These are phyloP conservation scores for Nepenthes mirabilis DNA, from an alignment of 148 eudicot species.

Conservation along the genomic window DNA sequence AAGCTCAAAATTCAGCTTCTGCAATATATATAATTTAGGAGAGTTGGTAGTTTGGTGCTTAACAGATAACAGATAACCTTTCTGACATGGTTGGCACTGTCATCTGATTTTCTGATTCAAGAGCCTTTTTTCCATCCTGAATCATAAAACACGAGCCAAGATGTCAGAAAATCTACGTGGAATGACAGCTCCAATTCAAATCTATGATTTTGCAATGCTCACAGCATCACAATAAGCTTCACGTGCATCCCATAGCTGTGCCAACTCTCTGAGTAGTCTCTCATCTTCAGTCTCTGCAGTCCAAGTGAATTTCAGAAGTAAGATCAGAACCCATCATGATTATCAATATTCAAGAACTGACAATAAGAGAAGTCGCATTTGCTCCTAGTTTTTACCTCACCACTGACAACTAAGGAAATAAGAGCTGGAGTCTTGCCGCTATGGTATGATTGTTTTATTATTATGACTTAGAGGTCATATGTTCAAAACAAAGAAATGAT, in stretches of 20 bases:
- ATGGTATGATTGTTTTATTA: too few relatives aligned
- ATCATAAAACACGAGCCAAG: conserved; percentile 3
- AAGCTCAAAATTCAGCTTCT: neutral
- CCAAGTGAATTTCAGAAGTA: neutral
- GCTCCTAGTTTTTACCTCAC: too few relatives aligned
- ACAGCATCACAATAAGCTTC: conserved; percentile 32
- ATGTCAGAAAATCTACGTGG: conserved; percentile 4
- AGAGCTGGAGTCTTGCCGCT: too few relatives aligned
- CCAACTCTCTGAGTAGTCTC: conserved; percentile 54
- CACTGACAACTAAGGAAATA: too few relatives aligned
- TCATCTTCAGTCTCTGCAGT: conserved; percentile 54
- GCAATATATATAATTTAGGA: neutral
- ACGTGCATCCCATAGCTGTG: conserved; percentile 59
- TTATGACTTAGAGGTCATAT: too few relatives aligned
- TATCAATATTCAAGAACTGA: too few relatives aligned
- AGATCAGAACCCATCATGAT: neutral
- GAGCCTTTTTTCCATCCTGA: conserved; percentile 23
- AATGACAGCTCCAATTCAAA: neutral
- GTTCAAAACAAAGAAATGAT: too few relatives aligned
- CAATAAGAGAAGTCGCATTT: too few relatives aligned
- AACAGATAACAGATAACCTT: conserved; percentile 29
- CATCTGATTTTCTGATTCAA: conserved; percentile 15
- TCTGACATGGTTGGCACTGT: conserved; percentile 36
- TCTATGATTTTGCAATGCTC: conserved; percentile 5
- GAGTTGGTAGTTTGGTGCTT: neutral